These are phyloP conservation scores for Debaryomyces robertsiae DNA, from an alignment of 1,139 yeast genomes.

Conservation along the genomic window DNA sequence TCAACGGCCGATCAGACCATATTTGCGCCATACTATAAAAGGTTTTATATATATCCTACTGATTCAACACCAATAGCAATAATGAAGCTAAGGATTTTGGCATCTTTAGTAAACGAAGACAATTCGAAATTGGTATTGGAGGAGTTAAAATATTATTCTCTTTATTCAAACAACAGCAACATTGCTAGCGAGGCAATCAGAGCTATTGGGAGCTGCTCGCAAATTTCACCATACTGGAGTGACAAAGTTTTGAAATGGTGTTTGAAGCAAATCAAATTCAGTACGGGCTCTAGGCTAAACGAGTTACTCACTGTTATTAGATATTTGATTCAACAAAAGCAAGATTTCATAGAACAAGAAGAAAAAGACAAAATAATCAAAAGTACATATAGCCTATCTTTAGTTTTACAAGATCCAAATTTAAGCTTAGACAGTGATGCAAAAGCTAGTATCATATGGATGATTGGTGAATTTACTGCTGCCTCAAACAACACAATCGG, in stretches of 20 bases:
- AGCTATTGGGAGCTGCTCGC: conserved; percentile 58
- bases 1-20: conserved; percentile 39
- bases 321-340: conserved; percentile 64
- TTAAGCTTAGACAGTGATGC: conserved; percentile 52
- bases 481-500: conserved; percentile 51
- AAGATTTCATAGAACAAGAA: conserved; percentile 23
- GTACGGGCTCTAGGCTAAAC: conserved; percentile 43
- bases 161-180: conserved; percentile 34
- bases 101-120: conserved; percentile 54
- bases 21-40: conserved; percentile 50
- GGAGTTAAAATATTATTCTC: conserved; percentile 69
- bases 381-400: conserved; percentile 42
- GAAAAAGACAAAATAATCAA: conserved; percentile 32
- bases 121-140: conserved; percentile 57
- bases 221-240: conserved; percentile 38
- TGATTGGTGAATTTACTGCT: conserved; percentile 76
- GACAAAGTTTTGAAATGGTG: conserved; percentile 46
- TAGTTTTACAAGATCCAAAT: conserved; percentile 27
- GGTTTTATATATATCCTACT: conserved; percentile 61
- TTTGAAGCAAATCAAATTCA: conserved; percentile 31
- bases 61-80: conserved; percentile 53
- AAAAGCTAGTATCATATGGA: conserved; percentile 85
- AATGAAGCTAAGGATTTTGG: conserved; percentile 65
- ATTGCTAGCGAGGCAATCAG: conserved; percentile 59
- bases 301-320: conserved; percentile 73